Conservation (phyloP, 305 asterid genomes). For the Petunia hybrid region DNA sequence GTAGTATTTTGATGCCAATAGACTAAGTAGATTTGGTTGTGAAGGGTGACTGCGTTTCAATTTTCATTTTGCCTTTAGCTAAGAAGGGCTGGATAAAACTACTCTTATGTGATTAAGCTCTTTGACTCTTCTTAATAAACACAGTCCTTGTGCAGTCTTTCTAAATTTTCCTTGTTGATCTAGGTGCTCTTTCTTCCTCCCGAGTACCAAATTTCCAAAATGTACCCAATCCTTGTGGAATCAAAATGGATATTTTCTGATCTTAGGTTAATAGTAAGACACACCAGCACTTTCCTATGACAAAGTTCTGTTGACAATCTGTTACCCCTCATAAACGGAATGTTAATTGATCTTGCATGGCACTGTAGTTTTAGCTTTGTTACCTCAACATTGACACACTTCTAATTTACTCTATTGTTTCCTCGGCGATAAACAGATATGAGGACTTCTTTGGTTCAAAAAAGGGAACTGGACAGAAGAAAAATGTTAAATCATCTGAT, state of each 20-base stretch:
- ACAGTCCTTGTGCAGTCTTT: constrained; percentile 13
- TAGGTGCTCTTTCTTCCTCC: constrained; percentile 17
- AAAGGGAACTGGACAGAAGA: constrained; percentile 51
- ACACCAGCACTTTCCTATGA: neutral
- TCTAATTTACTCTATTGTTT: neutral
- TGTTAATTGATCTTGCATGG: neutral
- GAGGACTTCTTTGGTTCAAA: constrained; percentile 77
- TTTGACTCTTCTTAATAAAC: neutral
- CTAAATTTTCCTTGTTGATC: neutral
- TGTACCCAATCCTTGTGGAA: neutral
- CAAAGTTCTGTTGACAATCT: neutral
- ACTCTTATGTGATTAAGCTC: constrained; percentile 12
- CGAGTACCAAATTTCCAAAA: neutral
- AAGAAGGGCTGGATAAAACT: neutral
- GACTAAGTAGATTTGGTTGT: neutral
- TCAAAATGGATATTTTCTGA: neutral
- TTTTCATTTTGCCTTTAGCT: neutral
- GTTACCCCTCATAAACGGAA: neutral
- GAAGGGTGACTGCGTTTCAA: constrained; percentile 12
- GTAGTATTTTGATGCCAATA: neutral
- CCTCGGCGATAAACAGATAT: constrained; percentile 54
- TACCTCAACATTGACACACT: constrained; percentile 4
- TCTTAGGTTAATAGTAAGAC: neutral
- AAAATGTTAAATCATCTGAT: constrained; percentile 51
- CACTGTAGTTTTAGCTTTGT: constrained; percentile 5